Conservation (phyloP, 495 filamentous ascomycete genomes). For the Aspergillus indologenus region DNA sequence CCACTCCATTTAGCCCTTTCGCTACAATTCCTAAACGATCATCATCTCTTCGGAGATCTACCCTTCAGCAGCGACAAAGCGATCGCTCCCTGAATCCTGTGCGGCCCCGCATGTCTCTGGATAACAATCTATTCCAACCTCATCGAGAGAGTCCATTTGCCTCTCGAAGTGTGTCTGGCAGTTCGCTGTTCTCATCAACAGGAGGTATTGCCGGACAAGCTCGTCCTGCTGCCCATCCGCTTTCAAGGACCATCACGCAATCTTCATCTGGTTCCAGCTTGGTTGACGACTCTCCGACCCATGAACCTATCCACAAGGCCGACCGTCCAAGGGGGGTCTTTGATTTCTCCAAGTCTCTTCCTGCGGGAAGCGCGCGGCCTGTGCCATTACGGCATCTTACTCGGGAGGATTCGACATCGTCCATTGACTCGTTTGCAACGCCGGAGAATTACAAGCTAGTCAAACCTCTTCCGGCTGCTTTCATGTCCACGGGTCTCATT, state of each 20-base stretch:
- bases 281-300: constrained; percentile 70
- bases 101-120: constrained; percentile 71
- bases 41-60: constrained; percentile 78
- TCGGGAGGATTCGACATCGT: constrained; percentile 44
- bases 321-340: constrained; percentile 51
- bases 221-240: constrained; percentile 64
- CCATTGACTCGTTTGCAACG: constrained; percentile 64
- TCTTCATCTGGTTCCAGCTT: constrained; percentile 80
- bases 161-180: constrained; percentile 27
- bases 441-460: constrained; percentile 80
- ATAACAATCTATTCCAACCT: constrained; percentile 61
- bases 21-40: constrained; percentile 51
- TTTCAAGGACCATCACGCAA: constrained; percentile 78
- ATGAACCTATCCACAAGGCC: constrained; percentile 54
- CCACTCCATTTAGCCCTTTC: constrained; percentile 38
- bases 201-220: constrained; percentile 13
- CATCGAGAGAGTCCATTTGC: constrained; percentile 64
- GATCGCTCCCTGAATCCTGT: constrained; percentile 55
- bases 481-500: constrained; percentile 90
- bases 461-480: constrained; percentile 80
- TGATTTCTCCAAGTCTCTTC: constrained; percentile 79
- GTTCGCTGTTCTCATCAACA: constrained; percentile 34
- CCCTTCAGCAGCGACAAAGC: constrained; percentile 73
- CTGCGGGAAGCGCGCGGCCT: constrained; percentile 61
- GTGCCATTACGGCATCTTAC: constrained; percentile 32